Evolutionary conservation across 2,329 filamentous ascomycete species (phyloP), one percentile per base, ranked within the genome.

Genomic region (Xylariaceae sp.): DNA sequence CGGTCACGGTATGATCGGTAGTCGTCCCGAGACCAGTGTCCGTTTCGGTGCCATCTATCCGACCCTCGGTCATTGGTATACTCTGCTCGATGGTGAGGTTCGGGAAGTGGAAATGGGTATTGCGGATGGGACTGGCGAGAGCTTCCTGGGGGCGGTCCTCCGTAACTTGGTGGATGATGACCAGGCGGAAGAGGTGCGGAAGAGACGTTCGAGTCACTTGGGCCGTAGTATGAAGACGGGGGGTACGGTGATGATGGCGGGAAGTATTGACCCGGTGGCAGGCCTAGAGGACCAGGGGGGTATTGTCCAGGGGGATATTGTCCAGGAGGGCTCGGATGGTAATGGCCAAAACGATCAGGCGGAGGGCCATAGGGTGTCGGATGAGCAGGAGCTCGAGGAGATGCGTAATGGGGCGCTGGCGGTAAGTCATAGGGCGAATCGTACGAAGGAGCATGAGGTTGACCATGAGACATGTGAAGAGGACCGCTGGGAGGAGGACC

Each of bases 131-230:
- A 44, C 10, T 37, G 31, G 19, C 25, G n/a, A 37, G 34, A 22
- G 10, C 13, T 23, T 26, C 30, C 35, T 23, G 35, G 22, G 13
- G 47, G 44, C 21, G 46, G 42, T 17, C 39, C 36, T 11, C 40
- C 43, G 19, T 42, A 44, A 8, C 37, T 36, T 16, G 44, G 36
- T 10, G 37, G 36, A 23, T 37, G 41, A 27, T 43, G 37, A 16
- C 34, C 43, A 29, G 33, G 31, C 32, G 39, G 36, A 31, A 37
- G 34, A 38, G 33, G n/a, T 7, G 11, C 26, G 21, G 38, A 33
- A 15, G n/a, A n/a, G n/a, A n/a, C n/a, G n/a, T n/a, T n/a, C n/a
- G n/a, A 25, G 34, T 40, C 30, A 35, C 36, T 14, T 19, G 17
- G 27, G 18, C 14, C 14, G 26, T 40, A 43, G 32, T 37, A 19